Conservation (phyloP, 2,329 filamentous ascomycete genomes). For the Epichloe sylvatica region DNA sequence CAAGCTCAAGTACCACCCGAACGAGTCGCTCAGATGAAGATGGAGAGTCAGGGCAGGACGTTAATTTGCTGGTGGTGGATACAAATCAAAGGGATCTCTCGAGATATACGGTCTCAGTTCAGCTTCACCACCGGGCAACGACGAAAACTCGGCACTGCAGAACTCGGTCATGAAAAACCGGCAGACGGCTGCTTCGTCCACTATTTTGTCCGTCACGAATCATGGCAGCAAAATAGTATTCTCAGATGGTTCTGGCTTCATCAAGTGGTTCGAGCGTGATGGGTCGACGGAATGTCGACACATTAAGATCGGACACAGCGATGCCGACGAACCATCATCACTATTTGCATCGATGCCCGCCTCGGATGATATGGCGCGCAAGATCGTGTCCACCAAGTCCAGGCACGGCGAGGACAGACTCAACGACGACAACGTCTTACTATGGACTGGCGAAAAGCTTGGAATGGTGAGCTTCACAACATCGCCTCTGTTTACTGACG, state of each 20-base stretch:
- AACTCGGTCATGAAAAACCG: conserved; percentile 57
- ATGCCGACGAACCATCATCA: conserved; percentile 30
- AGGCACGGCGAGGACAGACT: conserved; percentile 15
- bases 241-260: conserved; percentile 66
- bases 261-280: conserved; percentile 88
- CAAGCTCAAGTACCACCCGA: conserved; percentile 40
- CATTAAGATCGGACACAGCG: conserved; percentile 41
- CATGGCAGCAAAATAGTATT: conserved; percentile 75
- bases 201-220: conserved; percentile 64
- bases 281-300: conserved; percentile 48
- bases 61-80: conserved; percentile 79
- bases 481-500: conserved; percentile 31
- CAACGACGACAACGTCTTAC: conserved; percentile 55
- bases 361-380: conserved; percentile 63
- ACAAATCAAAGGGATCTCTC: conserved; percentile 79
- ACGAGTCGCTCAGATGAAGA: conserved; percentile 40
- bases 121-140: conserved; percentile 12
- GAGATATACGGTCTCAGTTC: conserved; percentile 61
- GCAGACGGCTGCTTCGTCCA: conserved; percentile 66
- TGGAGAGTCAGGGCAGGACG: conserved; percentile 41
- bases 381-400: conserved; percentile 52
- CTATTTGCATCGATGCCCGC: conserved; percentile 36
- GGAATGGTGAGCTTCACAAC: conserved; percentile 55
- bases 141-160: conserved; percentile 16
- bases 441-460: conserved; percentile 81